These are phyloP conservation scores for Aspergillus aculeatinus DNA, from an alignment of 2,329 filamentous ascomycete genomes.

Conservation along the genomic window DNA sequence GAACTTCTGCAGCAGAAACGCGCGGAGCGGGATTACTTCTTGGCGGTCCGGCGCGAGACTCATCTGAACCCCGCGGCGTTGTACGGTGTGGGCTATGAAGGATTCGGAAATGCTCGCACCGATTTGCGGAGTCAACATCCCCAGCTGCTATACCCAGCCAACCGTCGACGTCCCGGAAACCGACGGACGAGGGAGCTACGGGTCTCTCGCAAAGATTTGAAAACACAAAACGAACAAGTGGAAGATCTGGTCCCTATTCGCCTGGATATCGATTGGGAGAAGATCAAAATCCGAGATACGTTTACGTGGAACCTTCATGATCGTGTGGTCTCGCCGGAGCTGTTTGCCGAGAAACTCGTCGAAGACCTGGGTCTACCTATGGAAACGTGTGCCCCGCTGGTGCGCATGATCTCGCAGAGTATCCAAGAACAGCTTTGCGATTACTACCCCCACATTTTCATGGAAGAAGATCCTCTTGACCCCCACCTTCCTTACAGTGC, in stretches of 20 bases:
- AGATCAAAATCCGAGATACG: constrained; percentile 91
- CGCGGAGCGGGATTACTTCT: constrained; percentile 69
- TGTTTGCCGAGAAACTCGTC: constrained; percentile 85
- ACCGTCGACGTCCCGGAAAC: constrained; percentile 74
- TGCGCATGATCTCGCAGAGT: constrained; percentile 65
- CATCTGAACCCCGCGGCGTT: constrained; percentile 58
- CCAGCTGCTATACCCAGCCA: constrained; percentile 74
- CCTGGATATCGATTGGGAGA: constrained; percentile 92
- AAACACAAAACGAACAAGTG: constrained; percentile 80
- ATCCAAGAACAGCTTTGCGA: constrained; percentile 89
- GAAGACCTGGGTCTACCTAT: constrained; percentile 80
- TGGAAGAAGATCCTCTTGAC: constrained; percentile 86
- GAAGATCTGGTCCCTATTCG: constrained; percentile 91
- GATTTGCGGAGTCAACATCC: constrained; percentile 65
- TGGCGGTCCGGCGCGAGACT: constrained; percentile 60
- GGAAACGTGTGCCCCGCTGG: constrained; percentile 56
- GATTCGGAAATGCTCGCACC: constrained; percentile 84
- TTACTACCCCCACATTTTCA: constrained; percentile 87
- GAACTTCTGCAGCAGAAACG: constrained; percentile 63
- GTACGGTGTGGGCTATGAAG: constrained; percentile 74
- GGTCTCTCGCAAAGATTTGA: constrained; percentile 75
- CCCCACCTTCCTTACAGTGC: constrained; percentile 86
- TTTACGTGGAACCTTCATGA: constrained; percentile 99
- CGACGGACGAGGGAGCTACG: constrained; percentile 71
- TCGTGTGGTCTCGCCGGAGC: constrained; percentile 71